Evolutionary conservation across 179 eudicot species (phyloP).

Genomic region (Gypsophila paniculata): DNA sequence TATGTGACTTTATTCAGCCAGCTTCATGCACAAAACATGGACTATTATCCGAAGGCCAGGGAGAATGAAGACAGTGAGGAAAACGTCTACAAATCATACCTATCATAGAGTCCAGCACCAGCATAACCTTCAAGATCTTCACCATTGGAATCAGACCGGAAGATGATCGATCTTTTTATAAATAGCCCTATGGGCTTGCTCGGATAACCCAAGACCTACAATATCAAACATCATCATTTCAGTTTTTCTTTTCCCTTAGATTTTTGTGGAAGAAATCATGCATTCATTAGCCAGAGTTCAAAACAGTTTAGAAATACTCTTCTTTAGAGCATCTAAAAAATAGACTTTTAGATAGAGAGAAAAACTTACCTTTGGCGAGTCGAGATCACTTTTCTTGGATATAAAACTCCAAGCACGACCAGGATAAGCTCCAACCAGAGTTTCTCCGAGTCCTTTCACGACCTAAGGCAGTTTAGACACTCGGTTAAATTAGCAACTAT

Average conservation of each 20-base stretch:
- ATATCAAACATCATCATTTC: conserved; percentile 4
- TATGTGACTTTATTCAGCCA: too few species aligned
- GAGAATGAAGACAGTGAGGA: neutral
- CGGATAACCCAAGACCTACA: conserved; percentile 88
- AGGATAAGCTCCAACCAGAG: conserved; percentile 95
- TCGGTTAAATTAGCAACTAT: neutral
- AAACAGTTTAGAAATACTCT: neutral
- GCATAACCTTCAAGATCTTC: conserved; percentile 99
- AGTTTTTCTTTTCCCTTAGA: neutral
- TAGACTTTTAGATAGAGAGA: neutral
- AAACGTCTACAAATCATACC: conserved; percentile 40
- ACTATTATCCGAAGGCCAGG: neutral
- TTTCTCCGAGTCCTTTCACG: conserved; percentile 98
- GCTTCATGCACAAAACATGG: neutral
- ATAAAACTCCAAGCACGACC: conserved; percentile 87
- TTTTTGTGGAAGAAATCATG: conserved; percentile 1
- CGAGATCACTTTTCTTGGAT: conserved; percentile 70
- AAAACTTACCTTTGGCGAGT: conserved; percentile 63
- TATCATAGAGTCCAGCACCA: conserved; percentile 97
- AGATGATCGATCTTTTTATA: conserved; percentile 76
- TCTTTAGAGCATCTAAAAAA: neutral
- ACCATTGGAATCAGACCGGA: conserved; percentile 98
- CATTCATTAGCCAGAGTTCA: conserved; percentile 5
- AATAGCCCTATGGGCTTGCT: conserved; percentile 94
- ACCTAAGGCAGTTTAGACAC: conserved; percentile 43